A percentile compares a stretch with the other conserved stretches of the same genome.
Evolutionary conservation across 2,329 filamentous ascomycete species (phyloP).

Genomic region (Pseudocercospora macadamiae): DNA sequence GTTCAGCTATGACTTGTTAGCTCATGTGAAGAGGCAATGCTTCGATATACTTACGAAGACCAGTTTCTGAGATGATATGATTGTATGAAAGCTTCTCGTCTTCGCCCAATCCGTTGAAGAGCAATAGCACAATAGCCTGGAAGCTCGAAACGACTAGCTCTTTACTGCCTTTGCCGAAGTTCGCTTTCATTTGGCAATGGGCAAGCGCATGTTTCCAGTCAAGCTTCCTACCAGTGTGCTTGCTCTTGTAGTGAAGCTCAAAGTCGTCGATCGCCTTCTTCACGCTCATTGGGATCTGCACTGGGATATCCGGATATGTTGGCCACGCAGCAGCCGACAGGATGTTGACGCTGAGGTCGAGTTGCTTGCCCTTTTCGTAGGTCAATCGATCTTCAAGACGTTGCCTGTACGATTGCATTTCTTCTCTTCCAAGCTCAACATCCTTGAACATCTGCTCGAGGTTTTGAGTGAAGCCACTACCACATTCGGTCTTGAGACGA

Average conservation of each 20-base stretch:
- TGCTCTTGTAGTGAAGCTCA: conserved; percentile 81
- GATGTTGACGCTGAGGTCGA: conserved; percentile 85
- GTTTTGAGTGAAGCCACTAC: conserved; percentile 92
- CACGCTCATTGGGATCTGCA: conserved; percentile 76
- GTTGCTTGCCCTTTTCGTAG: conserved; percentile 52
- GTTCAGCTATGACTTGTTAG: conserved; percentile 56
- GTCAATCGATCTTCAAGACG: conserved; percentile 59
- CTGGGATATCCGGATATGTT: conserved; percentile 75
- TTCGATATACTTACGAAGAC: conserved; percentile 60
- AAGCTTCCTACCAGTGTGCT: conserved; percentile 84
- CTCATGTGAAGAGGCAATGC: conserved; percentile 22
- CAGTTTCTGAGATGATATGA: conserved; percentile 74
- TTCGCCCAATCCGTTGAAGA: conserved; percentile 76
- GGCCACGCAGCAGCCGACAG: conserved; percentile 94
- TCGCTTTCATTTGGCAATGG: conserved; percentile 82
- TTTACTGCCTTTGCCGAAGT: conserved; percentile 78
- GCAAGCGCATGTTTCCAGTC: conserved; percentile 93
- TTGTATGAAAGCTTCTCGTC: conserved; percentile 71
- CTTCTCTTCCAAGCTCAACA: conserved; percentile 87
- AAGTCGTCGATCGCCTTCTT: conserved; percentile 78
- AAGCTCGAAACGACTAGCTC: conserved; percentile 90
- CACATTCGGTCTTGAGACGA: conserved; percentile 90
- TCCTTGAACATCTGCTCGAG: conserved; percentile 99
- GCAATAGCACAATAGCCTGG: conserved; percentile 84
- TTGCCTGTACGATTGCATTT: conserved; percentile 85